A percentile compares a stretch with the other conserved stretches of the same genome.
Evolutionary conservation across 768 basidiomycete genomes (phyloP).

Genomic region (Auriscalpium microsporum): DNA sequence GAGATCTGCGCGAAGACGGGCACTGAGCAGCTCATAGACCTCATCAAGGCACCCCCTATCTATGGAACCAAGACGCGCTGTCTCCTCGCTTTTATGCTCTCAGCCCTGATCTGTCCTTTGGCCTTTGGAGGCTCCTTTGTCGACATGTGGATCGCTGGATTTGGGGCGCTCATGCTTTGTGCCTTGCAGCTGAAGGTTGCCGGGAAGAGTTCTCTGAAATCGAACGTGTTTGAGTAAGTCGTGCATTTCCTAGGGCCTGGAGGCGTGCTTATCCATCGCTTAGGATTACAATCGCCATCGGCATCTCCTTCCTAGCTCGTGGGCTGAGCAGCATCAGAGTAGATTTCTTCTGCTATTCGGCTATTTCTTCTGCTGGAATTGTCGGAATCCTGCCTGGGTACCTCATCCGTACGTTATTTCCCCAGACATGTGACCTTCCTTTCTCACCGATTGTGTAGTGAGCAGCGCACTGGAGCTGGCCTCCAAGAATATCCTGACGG

Average conservation of each 20-base stretch:
- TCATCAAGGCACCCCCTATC: conserved; percentile 57
- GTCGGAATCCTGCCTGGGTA: conserved; percentile 89
- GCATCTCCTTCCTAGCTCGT: conserved; percentile 75
- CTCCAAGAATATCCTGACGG: conserved; percentile 78
- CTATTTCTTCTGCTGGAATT: conserved; percentile 81
- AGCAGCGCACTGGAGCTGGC: conserved; percentile 78
- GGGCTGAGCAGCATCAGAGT: conserved; percentile 72
- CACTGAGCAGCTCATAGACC: conserved; percentile 47
- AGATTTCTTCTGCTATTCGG: conserved; percentile 83
- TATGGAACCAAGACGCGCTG: conserved; percentile 59
- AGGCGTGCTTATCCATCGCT: conserved; percentile 3
- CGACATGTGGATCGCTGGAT: conserved; percentile 79
- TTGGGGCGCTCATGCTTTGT: conserved; percentile 57
- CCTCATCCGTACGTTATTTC: conserved; percentile 46
- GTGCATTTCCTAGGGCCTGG: neutral
- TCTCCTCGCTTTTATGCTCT: conserved; percentile 58
- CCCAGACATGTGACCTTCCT: conserved; percentile 6
- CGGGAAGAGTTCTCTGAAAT: conserved; percentile 69
- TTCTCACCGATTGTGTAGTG: conserved; percentile 32
- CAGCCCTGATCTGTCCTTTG: conserved; percentile 73
- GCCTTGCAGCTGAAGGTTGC: conserved; percentile 69
- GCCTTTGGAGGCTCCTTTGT: conserved; percentile 79
- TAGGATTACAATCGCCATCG: conserved; percentile 75
- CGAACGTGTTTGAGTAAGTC: conserved; percentile 86
- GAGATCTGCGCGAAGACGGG: conserved; percentile 80